Evolutionary conservation across 768 basidiomycete genomes (phyloP).

Genomic region (Phylloporus rhodoxanthus): DNA sequence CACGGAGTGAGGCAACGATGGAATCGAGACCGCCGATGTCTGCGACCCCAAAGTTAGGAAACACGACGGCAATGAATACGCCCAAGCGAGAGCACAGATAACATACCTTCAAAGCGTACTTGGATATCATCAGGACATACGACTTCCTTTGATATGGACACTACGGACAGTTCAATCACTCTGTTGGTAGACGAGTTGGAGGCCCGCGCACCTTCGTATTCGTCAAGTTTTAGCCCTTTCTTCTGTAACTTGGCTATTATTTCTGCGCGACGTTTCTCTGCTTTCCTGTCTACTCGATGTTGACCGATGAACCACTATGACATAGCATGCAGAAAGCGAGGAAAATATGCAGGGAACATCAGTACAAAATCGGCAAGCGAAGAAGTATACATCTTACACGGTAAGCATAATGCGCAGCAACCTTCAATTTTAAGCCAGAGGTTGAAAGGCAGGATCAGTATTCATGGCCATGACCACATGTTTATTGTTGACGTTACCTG

Average conservation of each 20-base stretch:
- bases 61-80: background rate
- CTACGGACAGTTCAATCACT: conserved; percentile 31
- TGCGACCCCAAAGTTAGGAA: conserved; percentile 17
- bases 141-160: conserved; percentile 85
- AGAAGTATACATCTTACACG: conserved; percentile 40
- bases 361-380: background rate
- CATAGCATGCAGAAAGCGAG: background rate
- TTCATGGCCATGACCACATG: background rate
- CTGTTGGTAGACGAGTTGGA: background rate
- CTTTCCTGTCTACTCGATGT: conserved; percentile 47
- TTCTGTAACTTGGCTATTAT: conserved; percentile 68
- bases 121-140: conserved; percentile 88
- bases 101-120: conserved; percentile 62
- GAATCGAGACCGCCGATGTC: conserved; percentile 93
- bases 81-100: background rate
- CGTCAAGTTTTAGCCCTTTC: conserved; percentile 69
- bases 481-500: conserved; percentile 37
- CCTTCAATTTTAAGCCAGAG: conserved; percentile 38
- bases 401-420: conserved; percentile 72
- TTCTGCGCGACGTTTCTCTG: conserved; percentile 65
- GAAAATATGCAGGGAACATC: background rate
- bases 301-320: conserved; percentile 62
- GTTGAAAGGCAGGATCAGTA: conserved; percentile 1
- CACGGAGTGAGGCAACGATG: conserved; percentile 84
- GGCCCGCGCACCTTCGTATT: conserved; percentile 73